These are phyloP conservation scores for Ustilago nuda DNA, from an alignment of 1,284 basidiomycete species.

Conservation along the genomic window DNA sequence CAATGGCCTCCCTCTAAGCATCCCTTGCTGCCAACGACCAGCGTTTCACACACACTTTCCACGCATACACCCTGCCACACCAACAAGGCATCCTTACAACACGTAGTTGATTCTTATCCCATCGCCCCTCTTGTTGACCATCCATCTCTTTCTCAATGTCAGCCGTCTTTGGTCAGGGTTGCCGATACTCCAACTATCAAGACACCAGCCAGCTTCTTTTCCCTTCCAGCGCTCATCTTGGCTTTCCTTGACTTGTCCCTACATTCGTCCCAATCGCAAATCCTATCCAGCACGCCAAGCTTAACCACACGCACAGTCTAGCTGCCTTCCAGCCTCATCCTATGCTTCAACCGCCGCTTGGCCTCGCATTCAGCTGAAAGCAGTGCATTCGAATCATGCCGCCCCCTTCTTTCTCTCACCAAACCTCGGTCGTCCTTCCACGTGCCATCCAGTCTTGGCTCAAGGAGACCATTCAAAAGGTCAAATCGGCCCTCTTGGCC, in stretches of 20 bases:
- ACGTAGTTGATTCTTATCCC: neutral
- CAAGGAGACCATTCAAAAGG: constrained; percentile 44
- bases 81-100: neutral
- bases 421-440: constrained; percentile 39
- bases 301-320: neutral
- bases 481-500: constrained; percentile 26
- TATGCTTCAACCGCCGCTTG: neutral
- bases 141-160: constrained; percentile 40
- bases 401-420: constrained; percentile 52
- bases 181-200: constrained; percentile 49
- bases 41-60: constrained; percentile 6
- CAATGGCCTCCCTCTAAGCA: constrained; percentile 20
- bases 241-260: neutral
- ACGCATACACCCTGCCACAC: neutral
- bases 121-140: constrained; percentile 14
- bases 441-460: constrained; percentile 46
- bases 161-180: constrained; percentile 51
- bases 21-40: neutral
- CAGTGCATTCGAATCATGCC: constrained; percentile 26
- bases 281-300: neutral
- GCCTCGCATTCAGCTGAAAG: neutral
- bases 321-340: too few species aligned
- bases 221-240: neutral
- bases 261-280: neutral
- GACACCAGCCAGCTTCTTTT: constrained; percentile 40